Conservation (phyloP, 2,329 filamentous ascomycete genomes). For the Thermoascus crustaceus region DNA sequence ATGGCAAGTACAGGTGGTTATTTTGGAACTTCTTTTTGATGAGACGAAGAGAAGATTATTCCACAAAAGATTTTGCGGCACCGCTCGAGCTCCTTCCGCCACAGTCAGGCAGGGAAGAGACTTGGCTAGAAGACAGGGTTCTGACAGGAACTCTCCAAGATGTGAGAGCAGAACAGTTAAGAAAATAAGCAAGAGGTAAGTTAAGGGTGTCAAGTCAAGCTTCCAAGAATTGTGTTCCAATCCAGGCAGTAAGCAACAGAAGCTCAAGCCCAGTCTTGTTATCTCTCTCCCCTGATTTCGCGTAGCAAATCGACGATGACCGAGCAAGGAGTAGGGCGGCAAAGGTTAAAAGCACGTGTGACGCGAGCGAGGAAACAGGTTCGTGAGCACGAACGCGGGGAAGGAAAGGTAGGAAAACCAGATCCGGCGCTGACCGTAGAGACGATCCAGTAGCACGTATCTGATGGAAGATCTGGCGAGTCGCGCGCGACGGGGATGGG, state of each 20-base stretch:
- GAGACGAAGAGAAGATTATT: constrained; percentile 13
- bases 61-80: constrained; percentile 18
- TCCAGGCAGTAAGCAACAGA: constrained; percentile 10
- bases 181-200: constrained; percentile 9
- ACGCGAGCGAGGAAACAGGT: too few relatives aligned
- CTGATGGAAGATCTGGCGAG: too few relatives aligned
- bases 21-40: constrained; percentile 13
- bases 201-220: constrained; percentile 8
- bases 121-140: constrained; percentile 14
- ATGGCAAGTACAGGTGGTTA: constrained; percentile 23
- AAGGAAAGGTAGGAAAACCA: constrained; percentile 1
- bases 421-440: too few relatives aligned
- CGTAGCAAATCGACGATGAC: background rate
- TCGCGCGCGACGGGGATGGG: constrained; percentile 6
- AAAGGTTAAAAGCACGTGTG: too few relatives aligned
- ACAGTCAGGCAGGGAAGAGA: constrained; percentile 13
- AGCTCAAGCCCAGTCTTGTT: constrained; percentile 4
- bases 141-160: constrained; percentile 11
- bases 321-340: too few relatives aligned
- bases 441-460: too few relatives aligned
- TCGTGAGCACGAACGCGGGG: too few relatives aligned
- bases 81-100: constrained; percentile 13
- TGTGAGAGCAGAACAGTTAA: constrained; percentile 12
- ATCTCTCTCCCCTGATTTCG: constrained; percentile 13
- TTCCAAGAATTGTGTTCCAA: constrained; percentile 8